These are phyloP conservation scores for Parasitella parasitica DNA, from an alignment of 371 early-diverging fungal species.

Conservation along the genomic window DNA sequence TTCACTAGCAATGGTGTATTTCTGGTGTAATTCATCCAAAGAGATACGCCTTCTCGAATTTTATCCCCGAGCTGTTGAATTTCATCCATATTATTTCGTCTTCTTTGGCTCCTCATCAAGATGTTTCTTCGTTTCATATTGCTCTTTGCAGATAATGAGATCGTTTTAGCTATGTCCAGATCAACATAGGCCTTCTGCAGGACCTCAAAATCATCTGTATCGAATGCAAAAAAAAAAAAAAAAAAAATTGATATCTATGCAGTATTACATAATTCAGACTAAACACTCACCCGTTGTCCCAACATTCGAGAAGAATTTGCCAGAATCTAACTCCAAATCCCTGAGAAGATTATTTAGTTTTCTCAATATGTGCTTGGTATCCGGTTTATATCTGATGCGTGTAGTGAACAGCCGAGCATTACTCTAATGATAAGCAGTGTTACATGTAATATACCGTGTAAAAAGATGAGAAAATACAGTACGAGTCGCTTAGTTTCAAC, in stretches of 20 bases:
- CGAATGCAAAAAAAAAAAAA: no score
- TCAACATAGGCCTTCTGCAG: slow-evolving; percentile 50
- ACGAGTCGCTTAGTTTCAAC: slow-evolving; percentile 21
- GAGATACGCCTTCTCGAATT: slow-evolving; percentile 30
- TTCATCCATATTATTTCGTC: slow-evolving; percentile 26
- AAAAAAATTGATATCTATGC: no score
- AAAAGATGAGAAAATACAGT: no score
- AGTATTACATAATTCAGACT: neutral
- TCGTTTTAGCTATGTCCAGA: slow-evolving; percentile 50
- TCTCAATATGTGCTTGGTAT: slow-evolving; percentile 46
- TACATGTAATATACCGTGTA: no score
- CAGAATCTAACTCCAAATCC: slow-evolving; percentile 45
- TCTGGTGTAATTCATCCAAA: slow-evolving; percentile 29
- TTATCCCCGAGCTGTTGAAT: slow-evolving; percentile 31
- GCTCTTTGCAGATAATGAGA: slow-evolving; percentile 46
- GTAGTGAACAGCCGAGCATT: slow-evolving; percentile 23
- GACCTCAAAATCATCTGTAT: slow-evolving; percentile 47
- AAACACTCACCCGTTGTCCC: slow-evolving; percentile 40
- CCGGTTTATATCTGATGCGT: slow-evolving; percentile 47
- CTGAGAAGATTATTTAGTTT: slow-evolving; percentile 42
- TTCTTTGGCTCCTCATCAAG: slow-evolving; percentile 25
- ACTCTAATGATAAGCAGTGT: no score
- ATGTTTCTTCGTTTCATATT: slow-evolving; percentile 41
- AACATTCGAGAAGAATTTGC: slow-evolving; percentile 40
- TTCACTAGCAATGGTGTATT: slow-evolving; percentile 27